These are phyloP conservation scores for Citrullus colocynthis DNA, from an alignment of 306 rosid species.

Conservation along the genomic window DNA sequence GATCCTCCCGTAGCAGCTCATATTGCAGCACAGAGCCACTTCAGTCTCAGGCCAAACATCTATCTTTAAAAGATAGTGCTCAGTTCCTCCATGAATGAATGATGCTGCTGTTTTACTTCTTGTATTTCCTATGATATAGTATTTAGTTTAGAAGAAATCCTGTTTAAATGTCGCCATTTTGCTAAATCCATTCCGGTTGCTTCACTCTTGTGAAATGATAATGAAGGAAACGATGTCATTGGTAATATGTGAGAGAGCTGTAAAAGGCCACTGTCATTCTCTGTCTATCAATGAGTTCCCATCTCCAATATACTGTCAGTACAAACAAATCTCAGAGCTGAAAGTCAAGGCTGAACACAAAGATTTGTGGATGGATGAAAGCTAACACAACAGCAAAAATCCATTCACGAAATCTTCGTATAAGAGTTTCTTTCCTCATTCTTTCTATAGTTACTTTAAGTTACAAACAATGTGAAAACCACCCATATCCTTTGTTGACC, in stretches of 20 bases:
- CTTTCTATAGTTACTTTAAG: neutral
- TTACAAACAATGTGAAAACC: neutral
- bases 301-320: neutral
- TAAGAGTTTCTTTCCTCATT: neutral
- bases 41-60: slow-evolving; percentile 22
- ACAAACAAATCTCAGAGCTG: neutral
- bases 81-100: neutral
- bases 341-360: neutral
- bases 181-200: neutral
- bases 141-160: neutral
- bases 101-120: neutral
- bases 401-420: neutral
- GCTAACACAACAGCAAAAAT: neutral
- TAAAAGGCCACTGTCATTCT: neutral
- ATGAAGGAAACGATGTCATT: neutral
- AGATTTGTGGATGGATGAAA: neutral
- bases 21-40: slow-evolving; percentile 22
- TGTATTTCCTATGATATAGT: neutral
- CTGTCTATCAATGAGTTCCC: neutral
- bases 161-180: neutral
- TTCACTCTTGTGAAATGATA: neutral
- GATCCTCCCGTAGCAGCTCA: slow-evolving; percentile 14
- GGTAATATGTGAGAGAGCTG: neutral
- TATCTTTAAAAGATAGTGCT: slow-evolving; percentile 14
- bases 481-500: neutral